Evolutionary conservation across 2,329 filamentous ascomycete species (phyloP).

Genomic region (Colletotrichum sp.): DNA sequence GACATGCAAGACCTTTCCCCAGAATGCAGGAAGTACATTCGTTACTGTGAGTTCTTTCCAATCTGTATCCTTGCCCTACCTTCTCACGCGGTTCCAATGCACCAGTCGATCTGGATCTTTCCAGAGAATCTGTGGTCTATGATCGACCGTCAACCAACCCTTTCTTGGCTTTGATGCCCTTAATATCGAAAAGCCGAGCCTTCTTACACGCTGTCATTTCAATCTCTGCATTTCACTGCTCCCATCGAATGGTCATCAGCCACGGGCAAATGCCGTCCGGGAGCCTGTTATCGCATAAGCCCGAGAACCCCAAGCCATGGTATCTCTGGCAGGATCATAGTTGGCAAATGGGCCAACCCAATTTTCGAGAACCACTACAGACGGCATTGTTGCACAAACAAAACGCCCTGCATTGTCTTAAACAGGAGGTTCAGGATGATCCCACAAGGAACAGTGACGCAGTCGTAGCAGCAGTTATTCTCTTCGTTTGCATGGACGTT

Average conservation of each 20-base stretch:
- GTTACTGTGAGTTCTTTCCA: conserved; percentile 1
- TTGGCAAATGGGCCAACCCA: background rate
- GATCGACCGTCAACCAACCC: conserved; percentile 10
- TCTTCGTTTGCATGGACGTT: conserved; percentile 16
- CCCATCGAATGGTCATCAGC: conserved; percentile 10
- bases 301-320: background rate
- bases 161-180: conserved; percentile 11
- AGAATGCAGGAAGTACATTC: conserved; percentile 10
- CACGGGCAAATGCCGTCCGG: background rate
- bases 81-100: background rate
- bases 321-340: background rate
- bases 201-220: conserved; percentile 2
- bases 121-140: conserved; percentile 15
- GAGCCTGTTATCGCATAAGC: background rate
- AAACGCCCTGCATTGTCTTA: background rate
- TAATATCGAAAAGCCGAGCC: background rate
- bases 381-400: conserved; percentile 8
- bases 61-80: background rate
- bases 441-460: background rate
- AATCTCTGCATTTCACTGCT: conserved; percentile 13
- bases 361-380: background rate
- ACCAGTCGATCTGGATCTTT: conserved; percentile 10
- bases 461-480: conserved; percentile 4
- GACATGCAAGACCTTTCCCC: background rate
- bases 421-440: background rate